phyloP scores from a whole-genome alignment of 352 stramenopile species.

The Pythium volutum region DNA sequence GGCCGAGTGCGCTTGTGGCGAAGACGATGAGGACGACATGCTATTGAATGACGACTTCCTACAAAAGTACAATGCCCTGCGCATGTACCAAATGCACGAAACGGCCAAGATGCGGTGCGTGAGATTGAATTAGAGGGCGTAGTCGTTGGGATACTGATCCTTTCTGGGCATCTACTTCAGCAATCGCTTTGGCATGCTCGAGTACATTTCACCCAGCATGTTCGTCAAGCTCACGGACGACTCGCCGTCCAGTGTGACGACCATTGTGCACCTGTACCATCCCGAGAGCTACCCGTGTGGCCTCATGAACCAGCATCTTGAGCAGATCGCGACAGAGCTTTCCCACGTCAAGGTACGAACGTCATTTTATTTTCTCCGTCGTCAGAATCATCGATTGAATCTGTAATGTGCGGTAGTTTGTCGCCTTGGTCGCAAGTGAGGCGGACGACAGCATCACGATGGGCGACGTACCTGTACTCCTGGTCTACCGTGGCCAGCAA shows the following conservation, averaged over 20 bases:
- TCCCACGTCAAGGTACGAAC: constrained; percentile 53
- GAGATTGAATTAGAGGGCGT: background rate
- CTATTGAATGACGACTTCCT: constrained; percentile 58
- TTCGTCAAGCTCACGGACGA: constrained; percentile 54
- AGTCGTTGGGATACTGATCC: background rate
- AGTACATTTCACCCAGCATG: constrained; percentile 48
- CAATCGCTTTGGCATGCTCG: constrained; percentile 47
- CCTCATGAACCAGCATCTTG: constrained; percentile 66
- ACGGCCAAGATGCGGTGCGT: constrained; percentile 27
- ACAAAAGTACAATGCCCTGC: constrained; percentile 54
- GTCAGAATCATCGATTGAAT: background rate
- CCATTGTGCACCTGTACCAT: constrained; percentile 67
- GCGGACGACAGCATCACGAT: constrained; percentile 66
- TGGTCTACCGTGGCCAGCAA: constrained; percentile 53
- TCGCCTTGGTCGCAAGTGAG: constrained; percentile 55
- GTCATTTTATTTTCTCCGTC: too few species aligned
- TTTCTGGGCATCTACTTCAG: constrained; percentile 20
- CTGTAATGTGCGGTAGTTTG: constrained; percentile 42
- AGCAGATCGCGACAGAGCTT: constrained; percentile 48
- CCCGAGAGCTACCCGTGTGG: constrained; percentile 69
- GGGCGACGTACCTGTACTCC: constrained; percentile 59
- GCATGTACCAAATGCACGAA: constrained; percentile 64
- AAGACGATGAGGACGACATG: constrained; percentile 45
- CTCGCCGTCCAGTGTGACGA: constrained; percentile 16
- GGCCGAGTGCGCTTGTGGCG: constrained; percentile 25